Evolutionary conservation across 345 rosid species (phyloP), one percentile per base, ranked within the genome.

Genomic region (Passiflora organensis): DNA sequence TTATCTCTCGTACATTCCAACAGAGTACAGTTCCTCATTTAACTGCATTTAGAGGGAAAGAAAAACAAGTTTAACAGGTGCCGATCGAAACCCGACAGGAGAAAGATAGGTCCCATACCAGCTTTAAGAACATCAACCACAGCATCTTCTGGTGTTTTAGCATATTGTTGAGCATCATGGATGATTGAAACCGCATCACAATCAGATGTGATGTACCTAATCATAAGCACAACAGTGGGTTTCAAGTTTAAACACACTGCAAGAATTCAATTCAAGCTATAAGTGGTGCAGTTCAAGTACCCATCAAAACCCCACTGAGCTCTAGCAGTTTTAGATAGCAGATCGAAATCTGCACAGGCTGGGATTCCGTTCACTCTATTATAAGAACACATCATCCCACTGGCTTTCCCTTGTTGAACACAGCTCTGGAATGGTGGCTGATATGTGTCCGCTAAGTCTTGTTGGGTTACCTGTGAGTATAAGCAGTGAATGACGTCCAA

Each of bases 161-260:
- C 85, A 39, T 82, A 88, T 54, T 83, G 77, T 76, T 86, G 86
- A 6, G 17, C 64, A 4, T 80, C 75, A 42, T 81, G 51, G 57
- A 89, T 86, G 73, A 86, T 73, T 6, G 82, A 65, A 11, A 93
- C 94, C 0, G 99, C 94, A 53, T 93, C 97, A 63, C 99, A 93
- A 62, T 93, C 97, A 2, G 95, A 93, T 19, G 85, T 63, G 28
- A 93, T 78, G 70, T 86, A 89, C 74, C 97, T 85, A 81, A 55
- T 55, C 0, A 41, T 28, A 2, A 28, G 34, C 5, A n/a, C 5
- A 28, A 8, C 34, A 28, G 8, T 28, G 34, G 34, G 8, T 28
- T 28, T 28, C 34, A 28, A 28, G 34, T 2, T 2, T 28, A 3
- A 28, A 28, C 8, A 28, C 34, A 28, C 34, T 28, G 34, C 16